Conservation (phyloP, 2,329 filamentous ascomycete genomes). For the Penicillium sp. region DNA sequence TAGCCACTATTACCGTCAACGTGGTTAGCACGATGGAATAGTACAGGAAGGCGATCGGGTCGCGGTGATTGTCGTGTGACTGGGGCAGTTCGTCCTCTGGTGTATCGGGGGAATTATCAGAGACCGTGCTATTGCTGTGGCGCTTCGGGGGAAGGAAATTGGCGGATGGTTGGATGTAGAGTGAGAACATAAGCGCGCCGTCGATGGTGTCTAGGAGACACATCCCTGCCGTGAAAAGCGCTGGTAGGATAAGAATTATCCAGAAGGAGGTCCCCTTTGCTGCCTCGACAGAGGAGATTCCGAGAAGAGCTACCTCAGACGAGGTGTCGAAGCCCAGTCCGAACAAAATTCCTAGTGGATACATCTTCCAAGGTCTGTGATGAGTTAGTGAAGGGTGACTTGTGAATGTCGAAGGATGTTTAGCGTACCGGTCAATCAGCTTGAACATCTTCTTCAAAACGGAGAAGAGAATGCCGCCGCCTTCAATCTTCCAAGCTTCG, state of each 20-base stretch:
- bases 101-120: constrained; percentile 14
- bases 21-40: constrained; percentile 84
- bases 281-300: constrained; percentile 82
- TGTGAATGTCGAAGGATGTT: no score
- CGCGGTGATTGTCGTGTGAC: constrained; percentile 53
- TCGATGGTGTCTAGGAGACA: constrained; percentile 89
- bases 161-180: constrained; percentile 63
- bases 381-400: neutral
- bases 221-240: constrained; percentile 92
- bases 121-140: constrained; percentile 16
- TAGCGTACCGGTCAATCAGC: constrained; percentile 52
- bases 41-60: constrained; percentile 85
- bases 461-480: constrained; percentile 67
- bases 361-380: constrained; percentile 77
- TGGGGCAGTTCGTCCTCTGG: constrained; percentile 19
- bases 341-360: constrained; percentile 80
- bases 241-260: constrained; percentile 87
- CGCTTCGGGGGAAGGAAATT: constrained; percentile 36
- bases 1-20: constrained; percentile 75
- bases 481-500: constrained; percentile 63
- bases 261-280: constrained; percentile 83
- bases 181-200: constrained; percentile 87
- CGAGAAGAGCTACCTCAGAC: constrained; percentile 85
- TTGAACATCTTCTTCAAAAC: constrained; percentile 72
- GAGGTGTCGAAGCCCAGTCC: constrained; percentile 94